Percentiles rank a stretch among this genome's conserved stretches.
These are phyloP conservation scores for Elsinoe necatrix DNA, from an alignment of 2,329 filamentous ascomycete genomes.

Conservation along the genomic window DNA sequence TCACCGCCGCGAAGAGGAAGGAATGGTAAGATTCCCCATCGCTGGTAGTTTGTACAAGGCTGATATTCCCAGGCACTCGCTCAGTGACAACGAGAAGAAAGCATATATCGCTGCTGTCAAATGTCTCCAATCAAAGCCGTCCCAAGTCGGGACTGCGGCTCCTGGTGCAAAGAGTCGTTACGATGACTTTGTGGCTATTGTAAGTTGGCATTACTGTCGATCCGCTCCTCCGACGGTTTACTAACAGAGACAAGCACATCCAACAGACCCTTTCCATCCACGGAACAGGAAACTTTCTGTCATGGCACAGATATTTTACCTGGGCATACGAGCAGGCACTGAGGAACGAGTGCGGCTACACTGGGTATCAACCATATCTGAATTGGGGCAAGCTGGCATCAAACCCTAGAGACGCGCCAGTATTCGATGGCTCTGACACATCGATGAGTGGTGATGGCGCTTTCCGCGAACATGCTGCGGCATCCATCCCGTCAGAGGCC, in stretches of 20 bases:
- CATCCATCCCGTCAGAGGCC: slow-evolving; percentile 16
- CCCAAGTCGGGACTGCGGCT: slow-evolving; percentile 17
- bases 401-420: slow-evolving; percentile 39
- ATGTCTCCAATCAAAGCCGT: slow-evolving; percentile 25
- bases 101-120: slow-evolving; percentile 27
- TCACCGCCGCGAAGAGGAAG: slow-evolving; percentile 19
- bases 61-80: slow-evolving; percentile 17
- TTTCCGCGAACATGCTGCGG: slow-evolving; percentile 35
- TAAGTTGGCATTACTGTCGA: neutral
- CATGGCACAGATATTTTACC: slow-evolving; percentile 37
- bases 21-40: neutral
- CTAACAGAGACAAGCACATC: slow-evolving; percentile 19
- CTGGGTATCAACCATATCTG: slow-evolving; percentile 40
- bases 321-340: slow-evolving; percentile 37
- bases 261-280: slow-evolving; percentile 24
- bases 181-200: slow-evolving; percentile 26
- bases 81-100: slow-evolving; percentile 23
- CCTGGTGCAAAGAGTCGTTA: slow-evolving; percentile 25
- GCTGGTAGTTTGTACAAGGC: neutral
- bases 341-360: slow-evolving; percentile 36
- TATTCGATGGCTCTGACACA: slow-evolving; percentile 49
- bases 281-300: slow-evolving; percentile 20
- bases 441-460: slow-evolving; percentile 29
- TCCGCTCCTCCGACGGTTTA: neutral
- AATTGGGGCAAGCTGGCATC: slow-evolving; percentile 44